phyloP scores from a whole-genome alignment of 2,329 filamentous ascomycete genomes.

The Neopestalotiopsis rosae region DNA sequence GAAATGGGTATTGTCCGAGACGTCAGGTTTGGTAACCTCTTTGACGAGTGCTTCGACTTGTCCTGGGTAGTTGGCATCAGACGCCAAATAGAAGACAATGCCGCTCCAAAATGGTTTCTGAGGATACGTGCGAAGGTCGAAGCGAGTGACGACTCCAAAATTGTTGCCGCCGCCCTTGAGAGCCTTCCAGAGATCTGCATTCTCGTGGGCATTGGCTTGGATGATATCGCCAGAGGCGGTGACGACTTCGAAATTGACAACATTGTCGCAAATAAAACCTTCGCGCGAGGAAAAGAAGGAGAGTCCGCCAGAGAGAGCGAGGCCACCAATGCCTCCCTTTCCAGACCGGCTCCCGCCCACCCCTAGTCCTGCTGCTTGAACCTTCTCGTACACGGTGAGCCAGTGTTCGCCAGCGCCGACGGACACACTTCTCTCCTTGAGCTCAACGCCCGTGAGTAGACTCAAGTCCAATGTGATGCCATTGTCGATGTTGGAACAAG shows the following conservation, averaged over 20 bases:
- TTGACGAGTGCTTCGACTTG: slow-evolving; percentile 17
- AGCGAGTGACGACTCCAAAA: slow-evolving; percentile 47
- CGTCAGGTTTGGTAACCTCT: slow-evolving; percentile 6
- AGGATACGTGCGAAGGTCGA: slow-evolving; percentile 20
- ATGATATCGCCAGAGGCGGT: slow-evolving; percentile 45
- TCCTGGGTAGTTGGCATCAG: slow-evolving; percentile 3
- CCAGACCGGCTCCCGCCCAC: too few species aligned
- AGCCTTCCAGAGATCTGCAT: slow-evolving; percentile 58
- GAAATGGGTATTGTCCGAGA: slow-evolving; percentile 10
- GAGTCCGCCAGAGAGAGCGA: not conserved
- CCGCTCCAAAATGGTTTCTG: slow-evolving; percentile 13
- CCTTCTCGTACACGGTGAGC: not conserved
- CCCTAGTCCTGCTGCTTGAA: too few species aligned
- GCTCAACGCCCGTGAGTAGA: not conserved
- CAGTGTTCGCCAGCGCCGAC: not conserved
- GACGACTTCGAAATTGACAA: slow-evolving; percentile 46
- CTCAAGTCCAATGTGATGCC: not conserved
- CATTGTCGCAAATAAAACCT: not conserved
- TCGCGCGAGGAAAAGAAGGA: not conserved
- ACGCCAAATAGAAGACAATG: slow-evolving; percentile 9
- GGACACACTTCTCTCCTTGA: not conserved
- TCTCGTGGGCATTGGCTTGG: slow-evolving; percentile 39
- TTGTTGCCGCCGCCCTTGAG: slow-evolving; percentile 54
- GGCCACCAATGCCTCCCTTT: not conserved
- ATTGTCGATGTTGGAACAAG: not conserved